A percentile compares a stretch with the other conserved stretches of the same genome.
Conservation (phyloP, 108 stramenopile genomes). For the Stephanodiscus triporus region DNA sequence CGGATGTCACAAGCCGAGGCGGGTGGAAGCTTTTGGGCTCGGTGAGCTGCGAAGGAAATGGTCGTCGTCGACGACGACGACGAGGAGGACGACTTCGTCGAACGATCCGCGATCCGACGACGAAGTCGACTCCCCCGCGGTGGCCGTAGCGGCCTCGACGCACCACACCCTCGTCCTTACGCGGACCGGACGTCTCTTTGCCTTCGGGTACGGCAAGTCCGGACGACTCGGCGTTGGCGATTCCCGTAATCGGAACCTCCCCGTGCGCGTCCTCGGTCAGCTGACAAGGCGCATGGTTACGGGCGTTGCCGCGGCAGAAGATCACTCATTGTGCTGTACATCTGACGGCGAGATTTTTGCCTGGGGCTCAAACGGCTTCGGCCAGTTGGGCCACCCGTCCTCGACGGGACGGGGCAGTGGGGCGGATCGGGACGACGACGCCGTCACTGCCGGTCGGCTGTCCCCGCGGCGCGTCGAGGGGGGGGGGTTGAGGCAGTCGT, state of each 20-base stretch:
- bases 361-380: constrained; percentile 87
- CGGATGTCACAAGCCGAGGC: constrained; percentile 36
- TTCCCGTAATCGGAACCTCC: constrained; percentile 64
- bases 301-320: constrained; percentile 78
- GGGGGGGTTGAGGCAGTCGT: constrained; percentile 61
- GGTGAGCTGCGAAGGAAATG: constrained; percentile 41
- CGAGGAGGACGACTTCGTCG: background rate
- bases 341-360: constrained; percentile 65
- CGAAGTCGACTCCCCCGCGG: constrained; percentile 58
- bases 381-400: constrained; percentile 62
- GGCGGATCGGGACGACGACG: constrained; percentile 1
- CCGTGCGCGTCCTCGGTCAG: constrained; percentile 65
- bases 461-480: constrained; percentile 75
- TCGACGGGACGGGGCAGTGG: constrained; percentile 2
- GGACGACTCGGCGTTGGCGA: constrained; percentile 80
- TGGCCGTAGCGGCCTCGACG: constrained; percentile 71
- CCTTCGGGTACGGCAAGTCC: constrained; percentile 82
- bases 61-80: constrained; percentile 6
- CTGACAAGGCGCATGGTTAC: constrained; percentile 62
- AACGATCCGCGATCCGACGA: background rate
- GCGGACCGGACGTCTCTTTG: constrained; percentile 66
- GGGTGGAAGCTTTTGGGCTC: constrained; percentile 50
- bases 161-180: constrained; percentile 82
- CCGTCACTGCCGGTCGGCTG: constrained; percentile 30
- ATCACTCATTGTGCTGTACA: constrained; percentile 79